Evolutionary conservation across 371 early-diverging fungal species (phyloP).

Genomic region (Zopfochytrium polystomum): DNA sequence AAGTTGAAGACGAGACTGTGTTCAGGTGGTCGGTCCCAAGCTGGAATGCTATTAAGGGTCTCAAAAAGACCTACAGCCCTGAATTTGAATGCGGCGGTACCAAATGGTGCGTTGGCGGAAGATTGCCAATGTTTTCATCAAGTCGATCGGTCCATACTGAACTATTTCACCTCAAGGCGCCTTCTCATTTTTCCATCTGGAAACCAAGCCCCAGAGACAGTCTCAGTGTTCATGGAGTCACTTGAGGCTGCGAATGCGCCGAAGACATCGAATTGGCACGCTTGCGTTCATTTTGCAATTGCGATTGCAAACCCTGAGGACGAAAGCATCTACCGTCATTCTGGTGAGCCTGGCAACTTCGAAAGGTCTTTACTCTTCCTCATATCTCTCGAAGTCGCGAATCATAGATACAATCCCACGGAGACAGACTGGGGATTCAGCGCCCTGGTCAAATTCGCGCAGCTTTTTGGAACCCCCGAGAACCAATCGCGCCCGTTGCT

Average conservation of each 20-base stretch:
- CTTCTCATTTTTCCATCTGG: conserved; percentile 87
- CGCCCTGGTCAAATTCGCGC: conserved; percentile 59
- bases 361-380: background rate
- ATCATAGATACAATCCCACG: conserved; percentile 75
- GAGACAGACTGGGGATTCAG: conserved; percentile 96
- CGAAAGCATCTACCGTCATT: conserved; percentile 55
- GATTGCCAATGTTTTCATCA: background rate
- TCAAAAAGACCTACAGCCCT: conserved; percentile 25
- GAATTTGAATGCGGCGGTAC: conserved; percentile 30
- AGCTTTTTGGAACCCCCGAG: conserved; percentile 41
- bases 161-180: conserved; percentile 49
- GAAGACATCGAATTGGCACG: conserved; percentile 65
- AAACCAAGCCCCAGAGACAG: conserved; percentile 62
- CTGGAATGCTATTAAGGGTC: conserved; percentile 31
- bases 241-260: conserved; percentile 52
- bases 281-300: conserved; percentile 82
- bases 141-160: background rate
- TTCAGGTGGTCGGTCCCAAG: conserved; percentile 42
- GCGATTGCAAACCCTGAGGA: conserved; percentile 73
- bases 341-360: conserved; percentile 55
- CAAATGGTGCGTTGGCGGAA: conserved; percentile 25
- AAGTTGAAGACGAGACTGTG: conserved; percentile 26
- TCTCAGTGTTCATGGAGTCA: conserved; percentile 82
- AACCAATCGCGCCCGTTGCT: conserved; percentile 59
- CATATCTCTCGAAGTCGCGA: conserved; percentile 51